These are phyloP conservation scores for Ascochyta lentis DNA, from an alignment of 2,329 filamentous ascomycete genomes.

Conservation along the genomic window DNA sequence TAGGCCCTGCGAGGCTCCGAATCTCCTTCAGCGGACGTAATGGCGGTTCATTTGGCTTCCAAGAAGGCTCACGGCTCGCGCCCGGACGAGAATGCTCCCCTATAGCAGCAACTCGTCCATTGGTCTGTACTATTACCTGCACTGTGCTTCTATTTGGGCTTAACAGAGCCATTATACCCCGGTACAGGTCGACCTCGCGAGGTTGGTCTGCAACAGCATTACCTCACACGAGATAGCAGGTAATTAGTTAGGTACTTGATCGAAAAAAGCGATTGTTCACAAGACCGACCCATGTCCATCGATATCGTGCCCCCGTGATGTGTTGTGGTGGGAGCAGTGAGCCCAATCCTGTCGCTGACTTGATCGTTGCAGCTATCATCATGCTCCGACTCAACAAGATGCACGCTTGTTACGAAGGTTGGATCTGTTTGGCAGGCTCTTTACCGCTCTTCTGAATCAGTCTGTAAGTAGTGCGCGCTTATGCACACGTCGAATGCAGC, in stretches of 20 bases:
- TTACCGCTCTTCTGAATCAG: slow-evolving; percentile 52
- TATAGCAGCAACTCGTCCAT: slow-evolving; percentile 27
- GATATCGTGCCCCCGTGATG: not conserved
- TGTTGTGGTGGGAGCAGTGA: not conserved
- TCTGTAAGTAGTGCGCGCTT: slow-evolving; percentile 39
- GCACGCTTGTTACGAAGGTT: slow-evolving; percentile 25
- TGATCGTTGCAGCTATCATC: not conserved
- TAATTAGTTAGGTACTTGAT: slow-evolving; percentile 45
- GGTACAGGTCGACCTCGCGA: slow-evolving; percentile 29
- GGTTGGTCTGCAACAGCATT: slow-evolving; percentile 37
- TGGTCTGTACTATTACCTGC: slow-evolving; percentile 51
- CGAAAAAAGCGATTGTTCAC: slow-evolving; percentile 40
- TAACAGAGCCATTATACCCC: slow-evolving; percentile 45
- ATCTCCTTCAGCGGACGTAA: slow-evolving; percentile 42
- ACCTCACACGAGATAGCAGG: slow-evolving; percentile 38
- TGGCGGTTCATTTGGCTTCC: slow-evolving; percentile 36
- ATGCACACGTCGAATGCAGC: slow-evolving; percentile 45
- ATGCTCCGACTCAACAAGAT: slow-evolving; percentile 7
- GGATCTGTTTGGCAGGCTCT: slow-evolving; percentile 34
- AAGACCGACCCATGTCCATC: not conserved
- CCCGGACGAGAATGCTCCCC: slow-evolving; percentile 31
- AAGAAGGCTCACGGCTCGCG: slow-evolving; percentile 48
- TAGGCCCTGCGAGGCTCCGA: slow-evolving; percentile 50
- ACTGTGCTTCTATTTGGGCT: slow-evolving; percentile 49
- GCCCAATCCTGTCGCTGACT: not conserved